Evolutionary conservation across 2,329 filamentous ascomycete genomes (phyloP), one percentile per base, ranked within the genome.

Genomic region (Malbranchea zuffiana): DNA sequence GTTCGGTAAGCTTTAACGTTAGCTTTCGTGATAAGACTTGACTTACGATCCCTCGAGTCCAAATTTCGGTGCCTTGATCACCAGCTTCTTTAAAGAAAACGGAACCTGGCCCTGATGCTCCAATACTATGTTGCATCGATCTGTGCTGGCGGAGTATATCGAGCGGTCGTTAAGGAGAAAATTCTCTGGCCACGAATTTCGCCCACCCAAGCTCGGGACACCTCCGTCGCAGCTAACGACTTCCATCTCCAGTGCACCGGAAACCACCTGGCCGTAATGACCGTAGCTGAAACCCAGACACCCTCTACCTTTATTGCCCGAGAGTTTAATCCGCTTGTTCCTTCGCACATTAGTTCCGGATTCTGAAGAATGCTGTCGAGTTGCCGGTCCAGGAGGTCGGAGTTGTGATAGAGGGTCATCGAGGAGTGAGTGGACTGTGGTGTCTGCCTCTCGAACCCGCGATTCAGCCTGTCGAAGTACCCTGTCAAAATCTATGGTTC

Each of bases 121-220:
- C 39, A 96, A 61, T 8, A 96, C 69, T 48, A 96, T 75, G 53
- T 94, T 94, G 63, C 86, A 95, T 40, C 78, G 74, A 43, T 81
- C 81, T n/a, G 76, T 78, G 55, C 88, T 83, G 24, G 86, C 93
- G 60, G 86, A 92, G 55, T 95, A 96, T 2, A 94, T 84, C 7
- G 80, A 82, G 40, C 70, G 69, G 58, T 96, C 84, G 55, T 87
- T 78, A 47, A 74, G 77, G 44, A 96, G 68, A 18, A 95, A 78
- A 55, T 94, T 94, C 48, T 87, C 82, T 13, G 80, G 76, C 8
- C 72, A 72, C 45, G 83, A 82, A 19, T 60, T 61, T 23, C 63
- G 63, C 48, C 78, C 74, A 44, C 80, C 77, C 3, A 27, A 16
- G 34, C 72, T 68, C 49, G 72, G 74, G 41, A 69, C 66, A 28